A percentile compares a stretch with the other conserved stretches of the same genome.
phyloP scores from a whole-genome alignment of 208 protist genomes.

The Blastocrithidia nonstop region DNA sequence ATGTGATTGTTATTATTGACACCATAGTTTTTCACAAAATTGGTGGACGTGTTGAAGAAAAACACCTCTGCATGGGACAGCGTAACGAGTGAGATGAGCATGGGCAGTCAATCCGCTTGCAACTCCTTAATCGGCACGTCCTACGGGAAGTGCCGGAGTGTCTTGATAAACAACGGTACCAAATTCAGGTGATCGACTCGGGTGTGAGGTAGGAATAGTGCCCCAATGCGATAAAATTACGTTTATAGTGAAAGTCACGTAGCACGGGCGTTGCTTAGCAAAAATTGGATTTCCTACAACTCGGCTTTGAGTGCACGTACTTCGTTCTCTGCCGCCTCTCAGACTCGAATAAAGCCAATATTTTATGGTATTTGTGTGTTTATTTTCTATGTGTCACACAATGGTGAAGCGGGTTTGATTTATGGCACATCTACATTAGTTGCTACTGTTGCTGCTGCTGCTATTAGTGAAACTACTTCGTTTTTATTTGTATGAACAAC shows the following conservation, averaged over 20 bases:
- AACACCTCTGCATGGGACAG: conserved; percentile 16
- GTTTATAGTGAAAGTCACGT: conserved; percentile 25
- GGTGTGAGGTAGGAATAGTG: conserved; percentile 44
- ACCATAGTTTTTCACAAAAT: no score
- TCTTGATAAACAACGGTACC: conserved; percentile 33
- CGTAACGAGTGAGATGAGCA: conserved; percentile 27
- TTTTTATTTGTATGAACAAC: neutral
- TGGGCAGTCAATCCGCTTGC: conserved; percentile 33
- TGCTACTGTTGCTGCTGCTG: neutral
- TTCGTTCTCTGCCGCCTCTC: conserved; percentile 21
- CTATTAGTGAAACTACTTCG: neutral
- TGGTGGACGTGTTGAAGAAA: no score
- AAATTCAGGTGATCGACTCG: conserved; percentile 23
- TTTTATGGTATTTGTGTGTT: neutral
- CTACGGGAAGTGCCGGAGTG: conserved; percentile 40
- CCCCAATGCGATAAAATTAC: conserved; percentile 8
- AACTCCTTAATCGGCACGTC: conserved; percentile 53
- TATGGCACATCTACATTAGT: neutral
- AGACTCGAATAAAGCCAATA: neutral
- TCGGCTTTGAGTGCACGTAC: conserved; percentile 27
- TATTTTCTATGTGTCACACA: neutral
- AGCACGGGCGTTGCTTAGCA: conserved; percentile 24
- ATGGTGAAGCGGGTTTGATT: neutral
- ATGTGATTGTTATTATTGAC: no score
- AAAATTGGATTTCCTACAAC: conserved; percentile 34